Evolutionary conservation across 2,329 filamentous ascomycete genomes (phyloP), one percentile per base, ranked within the genome.

Genomic region (Paraphaeosphaeria minitans): DNA sequence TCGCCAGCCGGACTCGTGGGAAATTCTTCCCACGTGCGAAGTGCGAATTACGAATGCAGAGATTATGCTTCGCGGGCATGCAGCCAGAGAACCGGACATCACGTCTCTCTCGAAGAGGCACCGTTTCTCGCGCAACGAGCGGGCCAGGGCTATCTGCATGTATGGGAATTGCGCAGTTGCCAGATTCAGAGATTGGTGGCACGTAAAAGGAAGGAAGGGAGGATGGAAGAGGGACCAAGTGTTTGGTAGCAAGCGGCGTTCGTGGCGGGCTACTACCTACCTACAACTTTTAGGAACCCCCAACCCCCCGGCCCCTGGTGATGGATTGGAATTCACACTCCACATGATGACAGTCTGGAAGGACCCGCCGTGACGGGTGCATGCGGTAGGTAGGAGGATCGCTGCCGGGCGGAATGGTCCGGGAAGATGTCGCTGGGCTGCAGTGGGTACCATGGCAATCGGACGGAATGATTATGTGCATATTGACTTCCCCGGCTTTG

Each of bases 381-480:
- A 46, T 54, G 52, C 43, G 47, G 37, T 39, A n/a, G 47, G 37
- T 39, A n/a, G 24, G n/a, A 54, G 39, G 52, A 37, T 27, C 52
- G 42, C 43, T 54, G 52, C 41, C 52, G 52, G 52, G 42, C 41
- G 27, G 19, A 22, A 19, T 31, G 12, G 29, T 22, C 29, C 39
- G 16, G 42, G 42, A 35, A 27, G n/a, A n/a, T n/a, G 35, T 27
- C 24, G 24, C 24, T 27, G 24, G 24, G 24, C 42, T 54, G 52
- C 42, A 54, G 41, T 54, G 42, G 52, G n/a, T 27, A 47, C 29
- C 52, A 29, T 24, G 41, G 52, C 19, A 13, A 29, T 21, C 29
- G 14, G 41, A 46, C 51, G 52, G 39, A 27, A 27, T 54, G 52
- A 54, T 54, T 54, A 54, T 54, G 42, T 54, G 52, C 52, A 54